Base-by-base conservation (phyloP, 768 basidiomycete genomes). In the Suillus lakei region DNA sequence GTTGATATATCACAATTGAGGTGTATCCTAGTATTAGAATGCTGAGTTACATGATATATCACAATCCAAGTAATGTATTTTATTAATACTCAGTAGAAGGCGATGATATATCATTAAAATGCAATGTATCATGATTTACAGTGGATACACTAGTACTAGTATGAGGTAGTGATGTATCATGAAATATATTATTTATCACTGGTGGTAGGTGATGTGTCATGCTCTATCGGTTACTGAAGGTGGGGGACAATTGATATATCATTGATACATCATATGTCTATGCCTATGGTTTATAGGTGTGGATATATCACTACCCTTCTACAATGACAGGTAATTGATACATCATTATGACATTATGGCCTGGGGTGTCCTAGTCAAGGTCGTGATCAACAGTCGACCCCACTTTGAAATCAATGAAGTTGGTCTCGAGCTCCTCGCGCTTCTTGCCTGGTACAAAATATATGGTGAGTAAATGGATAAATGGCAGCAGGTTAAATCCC, bases 301-400 rank as follows among this genome's bases (percentile, higher is more conserved):
- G n/a, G n/a, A 46, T 46, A 4, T 46, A 46, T 46, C 43, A 46
- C 44, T n/a, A n/a, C 44, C 26, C 59, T 65, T n/a, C 23, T 64
- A 28, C 60, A n/a, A 15, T 64, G 64, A 60, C 43, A 63, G 46
- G 21, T 48, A 48, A 48, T 48, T 48, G 23, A 48, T 48, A 48
- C 23, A 48, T 23, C n/a, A 48, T 48, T 13, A 46, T 46, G 44
- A 46, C 44, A 46, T 23, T 46, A 18, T 46, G 0, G 10, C 44
- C 44, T 46, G 44, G n/a, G n/a, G n/a, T n/a, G n/a, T n/a, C n/a
- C n/a, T n/a, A n/a, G n/a, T n/a, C n/a, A n/a, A n/a, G n/a, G n/a
- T 34, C 4, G 32, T 34, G 9, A 34, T 34, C 3, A 34, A 34
- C 7, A 34, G 5, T 8, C 32, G 32, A 34, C 3, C 32, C 32